Evolutionary conservation across 225 moss, liverwort and hornwort species (phyloP).

Genomic region (Pseudisothecium myosuroides): DNA sequence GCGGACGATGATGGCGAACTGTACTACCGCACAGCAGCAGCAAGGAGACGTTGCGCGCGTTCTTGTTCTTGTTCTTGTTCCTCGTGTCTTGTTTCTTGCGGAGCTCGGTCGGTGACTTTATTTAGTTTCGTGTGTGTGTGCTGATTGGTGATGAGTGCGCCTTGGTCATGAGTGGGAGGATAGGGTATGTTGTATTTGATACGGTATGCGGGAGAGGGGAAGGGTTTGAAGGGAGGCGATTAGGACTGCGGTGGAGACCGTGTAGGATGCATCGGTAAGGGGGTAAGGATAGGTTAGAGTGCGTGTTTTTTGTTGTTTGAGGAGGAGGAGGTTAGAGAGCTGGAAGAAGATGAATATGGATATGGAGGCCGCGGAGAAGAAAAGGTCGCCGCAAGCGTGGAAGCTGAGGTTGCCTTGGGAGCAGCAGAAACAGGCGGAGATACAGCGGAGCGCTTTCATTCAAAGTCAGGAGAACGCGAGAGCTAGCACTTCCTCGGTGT

Average conservation of each 20-base stretch:
- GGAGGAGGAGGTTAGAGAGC: neutral
- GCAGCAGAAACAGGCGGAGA: conserved; percentile 45
- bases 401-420: conserved; percentile 54
- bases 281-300: neutral
- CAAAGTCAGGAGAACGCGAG: conserved; percentile 39
- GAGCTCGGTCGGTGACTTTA: neutral
- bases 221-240: conserved; percentile 6
- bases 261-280: neutral
- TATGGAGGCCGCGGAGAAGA: conserved; percentile 32
- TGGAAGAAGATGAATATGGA: conserved; percentile 15
- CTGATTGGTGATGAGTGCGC: neutral
- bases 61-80: neutral
- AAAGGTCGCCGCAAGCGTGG: conserved; percentile 36
- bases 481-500: conserved; percentile 64
- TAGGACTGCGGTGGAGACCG: neutral
- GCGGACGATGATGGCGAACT: neutral
- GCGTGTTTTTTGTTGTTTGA: neutral
- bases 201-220: neutral
- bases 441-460: conserved; percentile 45
- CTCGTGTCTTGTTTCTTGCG: neutral
- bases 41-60: neutral
- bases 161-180: neutral
- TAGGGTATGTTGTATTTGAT: neutral
- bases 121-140: neutral
- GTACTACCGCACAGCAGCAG: neutral